These are phyloP conservation scores for Penicillium tannophilum DNA, from an alignment of 495 filamentous ascomycete genomes.

Conservation along the genomic window DNA sequence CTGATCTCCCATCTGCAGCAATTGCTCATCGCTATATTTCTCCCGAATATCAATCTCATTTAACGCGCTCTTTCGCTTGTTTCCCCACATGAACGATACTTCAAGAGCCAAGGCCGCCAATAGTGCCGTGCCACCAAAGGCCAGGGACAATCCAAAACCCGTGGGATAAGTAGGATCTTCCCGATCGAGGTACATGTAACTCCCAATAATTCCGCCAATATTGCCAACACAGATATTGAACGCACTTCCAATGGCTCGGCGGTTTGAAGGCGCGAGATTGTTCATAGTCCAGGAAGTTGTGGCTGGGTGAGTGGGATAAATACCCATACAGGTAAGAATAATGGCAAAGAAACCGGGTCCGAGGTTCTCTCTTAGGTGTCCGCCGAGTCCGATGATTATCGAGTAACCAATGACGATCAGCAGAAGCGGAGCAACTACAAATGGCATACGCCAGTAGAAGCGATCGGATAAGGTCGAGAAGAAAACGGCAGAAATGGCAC, in stretches of 20 bases:
- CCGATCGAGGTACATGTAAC: conserved; percentile 37
- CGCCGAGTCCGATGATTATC: conserved; percentile 30
- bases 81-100: conserved; percentile 22
- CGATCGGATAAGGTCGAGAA: conserved; percentile 38
- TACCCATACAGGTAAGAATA: conserved; percentile 39
- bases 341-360: conserved; percentile 38
- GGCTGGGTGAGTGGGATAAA: conserved; percentile 41
- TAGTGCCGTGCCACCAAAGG: conserved; percentile 25
- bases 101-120: conserved; percentile 26
- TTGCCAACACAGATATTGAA: conserved; percentile 42
- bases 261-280: conserved; percentile 37
- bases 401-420: conserved; percentile 35
- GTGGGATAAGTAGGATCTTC: conserved; percentile 36
- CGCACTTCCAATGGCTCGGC: conserved; percentile 39
- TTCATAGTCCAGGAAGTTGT: conserved; percentile 41
- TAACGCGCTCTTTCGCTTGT: conserved; percentile 27
- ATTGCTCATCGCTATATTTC: conserved; percentile 36
- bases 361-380: conserved; percentile 31
- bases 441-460: conserved; percentile 43
- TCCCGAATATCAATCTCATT: conserved; percentile 33
- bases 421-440: conserved; percentile 31
- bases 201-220: conserved; percentile 36
- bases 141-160: conserved; percentile 34
- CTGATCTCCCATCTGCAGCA: conserved; percentile 47
- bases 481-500: conserved; percentile 33